Percentiles rank a stretch among this genome's conserved stretches.
Conservation (phyloP, 2,329 filamentous ascomycete genomes). For the Myriosclerotinia scirpicola region DNA sequence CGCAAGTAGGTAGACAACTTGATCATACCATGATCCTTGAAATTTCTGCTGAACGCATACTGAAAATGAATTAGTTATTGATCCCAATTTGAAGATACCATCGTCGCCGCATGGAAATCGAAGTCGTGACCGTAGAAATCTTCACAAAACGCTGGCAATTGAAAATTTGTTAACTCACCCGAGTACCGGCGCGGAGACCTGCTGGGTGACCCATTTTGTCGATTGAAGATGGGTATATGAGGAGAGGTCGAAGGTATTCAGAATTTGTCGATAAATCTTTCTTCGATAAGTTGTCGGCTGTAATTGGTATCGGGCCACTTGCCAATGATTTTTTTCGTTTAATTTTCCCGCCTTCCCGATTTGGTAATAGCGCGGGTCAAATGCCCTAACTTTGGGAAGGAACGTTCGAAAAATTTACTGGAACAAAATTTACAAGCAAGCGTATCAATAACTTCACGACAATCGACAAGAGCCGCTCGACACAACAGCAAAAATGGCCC, state of each 20-base stretch:
- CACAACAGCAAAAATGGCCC: constrained; percentile 45
- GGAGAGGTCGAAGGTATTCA: constrained; percentile 28
- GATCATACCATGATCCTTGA: constrained; percentile 96
- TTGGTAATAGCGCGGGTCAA: constrained; percentile 16
- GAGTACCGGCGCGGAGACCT: constrained; percentile 84
- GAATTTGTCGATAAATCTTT: constrained; percentile 22
- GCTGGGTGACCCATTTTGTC: constrained; percentile 63
- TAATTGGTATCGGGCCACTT: constrained; percentile 12
- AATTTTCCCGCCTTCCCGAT: constrained; percentile 14
- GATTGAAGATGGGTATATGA: constrained; percentile 29
- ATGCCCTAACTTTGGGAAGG: constrained; percentile 20
- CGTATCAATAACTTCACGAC: constrained; percentile 24
- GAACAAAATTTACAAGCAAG: constrained; percentile 14
- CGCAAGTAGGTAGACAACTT: constrained; percentile 89
- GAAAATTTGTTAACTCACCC: constrained; percentile 55
- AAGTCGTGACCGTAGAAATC: constrained; percentile 11
- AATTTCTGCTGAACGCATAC: constrained; percentile 79
- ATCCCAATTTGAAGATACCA: not conserved
- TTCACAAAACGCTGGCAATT: not conserved
- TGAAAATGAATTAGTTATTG: constrained; percentile 42
- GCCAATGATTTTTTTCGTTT: constrained; percentile 18
- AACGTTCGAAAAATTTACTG: constrained; percentile 9
- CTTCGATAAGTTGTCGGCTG: constrained; percentile 16
- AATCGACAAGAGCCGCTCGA: constrained; percentile 26
- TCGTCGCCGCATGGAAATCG: constrained; percentile 23